Base-by-base conservation (phyloP, 1,284 basidiomycete genomes). In the Cutaneotrichosporon dermatis region DNA sequence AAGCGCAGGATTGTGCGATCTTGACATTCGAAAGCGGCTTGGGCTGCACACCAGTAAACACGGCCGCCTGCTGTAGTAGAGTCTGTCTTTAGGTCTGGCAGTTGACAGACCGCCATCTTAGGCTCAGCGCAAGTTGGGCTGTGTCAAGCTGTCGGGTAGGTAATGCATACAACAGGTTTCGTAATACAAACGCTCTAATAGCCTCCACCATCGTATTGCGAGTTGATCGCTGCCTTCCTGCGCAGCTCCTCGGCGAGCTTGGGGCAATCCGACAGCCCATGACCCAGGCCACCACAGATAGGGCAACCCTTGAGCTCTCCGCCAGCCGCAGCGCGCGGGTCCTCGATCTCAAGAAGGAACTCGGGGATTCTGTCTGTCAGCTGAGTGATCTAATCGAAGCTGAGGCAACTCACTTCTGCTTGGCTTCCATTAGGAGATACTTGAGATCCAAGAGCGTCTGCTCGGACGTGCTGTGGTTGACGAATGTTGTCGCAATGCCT, bases 401-500 rank as follows among this genome's bases (percentile, higher is more conserved):
- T 40, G 6, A 34, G 13, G n/a, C 4, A 4, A 82, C 85, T 55
- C 61, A 89, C 90, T 93, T 93, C 80, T 99, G 96, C 56, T 95
- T 96, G 2, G 95, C 94, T 77, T 99, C 96, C 82, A 96, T 89
- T 54, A 99, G 80, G 53, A 99, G 80, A 73, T 99, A 99, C 79
- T 99, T 99, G 64, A 99, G 81, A 82, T 99, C 96, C 62, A 99
- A 79, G 51, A 99, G 79, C 0, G 95, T 99, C 80, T 97, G 94
- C 74, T 99, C 94, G 0, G 88, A 84, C 2, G 94, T 96, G 71
- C 90, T 91, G 87, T 94, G 93, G 75, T 99, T 99, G 59, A 99
- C 92, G 76, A 99, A 99, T n/a, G 96, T 96, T 25, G 96, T 99
- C n/a, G 96, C 96, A 57, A 98, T 93, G 63, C 96, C 96, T 1